Percentiles rank a stretch among this genome's conserved stretches.
Conservation (phyloP, 192 early-diverging fungal species). For the Powellomyces hirtus region DNA sequence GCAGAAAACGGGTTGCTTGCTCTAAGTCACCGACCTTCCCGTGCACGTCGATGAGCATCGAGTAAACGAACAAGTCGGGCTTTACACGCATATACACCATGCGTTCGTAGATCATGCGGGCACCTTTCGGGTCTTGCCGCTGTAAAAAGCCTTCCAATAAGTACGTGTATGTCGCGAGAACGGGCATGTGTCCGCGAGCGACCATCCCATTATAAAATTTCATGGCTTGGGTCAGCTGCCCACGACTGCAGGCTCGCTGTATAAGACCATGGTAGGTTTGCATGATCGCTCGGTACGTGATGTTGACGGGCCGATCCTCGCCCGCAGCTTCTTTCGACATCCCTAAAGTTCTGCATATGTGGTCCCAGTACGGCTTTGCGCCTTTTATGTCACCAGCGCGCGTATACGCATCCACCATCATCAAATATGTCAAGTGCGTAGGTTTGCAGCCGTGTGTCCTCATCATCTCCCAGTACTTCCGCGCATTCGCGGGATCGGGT, state of each 20-base stretch:
- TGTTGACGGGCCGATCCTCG: neutral
- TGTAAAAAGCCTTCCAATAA: conserved; percentile 3
- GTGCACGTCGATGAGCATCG: conserved; percentile 12
- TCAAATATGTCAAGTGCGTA: neutral
- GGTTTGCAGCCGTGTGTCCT: neutral
- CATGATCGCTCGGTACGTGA: neutral
- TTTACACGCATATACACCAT: conserved; percentile 10
- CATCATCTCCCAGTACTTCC: neutral
- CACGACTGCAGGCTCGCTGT: neutral
- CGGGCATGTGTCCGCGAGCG: neutral
- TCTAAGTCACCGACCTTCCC: neutral
- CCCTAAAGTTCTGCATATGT: neutral
- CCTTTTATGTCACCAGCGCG: conserved; percentile 2
- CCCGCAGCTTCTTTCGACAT: neutral
- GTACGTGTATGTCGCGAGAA: neutral
- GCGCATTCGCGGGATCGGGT: neutral
- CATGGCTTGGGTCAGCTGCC: conserved; percentile 4
- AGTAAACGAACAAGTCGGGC: conserved; percentile 12
- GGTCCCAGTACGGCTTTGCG: conserved; percentile 3
- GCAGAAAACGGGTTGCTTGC: neutral
- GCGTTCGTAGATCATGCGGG: neutral
- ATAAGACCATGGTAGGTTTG: conserved; percentile 9
- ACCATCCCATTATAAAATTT: conserved; percentile 17
- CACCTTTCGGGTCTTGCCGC: neutral
- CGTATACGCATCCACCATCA: conserved; percentile 11